Evolutionary conservation across 306 rosid species (phyloP).

Genomic region (Dicorynia guianensis): DNA sequence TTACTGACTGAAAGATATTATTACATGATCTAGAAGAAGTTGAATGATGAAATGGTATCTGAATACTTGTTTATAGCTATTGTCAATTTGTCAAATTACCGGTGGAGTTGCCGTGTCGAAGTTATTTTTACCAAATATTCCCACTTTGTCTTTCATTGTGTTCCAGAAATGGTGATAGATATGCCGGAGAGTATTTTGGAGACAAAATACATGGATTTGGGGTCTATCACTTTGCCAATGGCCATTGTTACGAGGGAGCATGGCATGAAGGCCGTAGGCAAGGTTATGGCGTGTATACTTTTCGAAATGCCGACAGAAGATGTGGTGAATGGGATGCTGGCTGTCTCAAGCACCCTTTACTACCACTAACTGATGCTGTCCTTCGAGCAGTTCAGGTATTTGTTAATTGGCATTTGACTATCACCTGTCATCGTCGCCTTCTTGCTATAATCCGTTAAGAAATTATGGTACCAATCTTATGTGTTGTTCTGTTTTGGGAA

Average conservation of each 20-base stretch:
- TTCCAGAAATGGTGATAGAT: conserved; percentile 85
- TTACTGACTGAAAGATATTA: conserved; percentile 27
- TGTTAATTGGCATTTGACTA: neutral
- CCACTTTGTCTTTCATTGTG: neutral
- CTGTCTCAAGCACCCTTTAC: conserved; percentile 63
- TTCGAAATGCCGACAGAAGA: conserved; percentile 62
- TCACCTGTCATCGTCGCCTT: neutral
- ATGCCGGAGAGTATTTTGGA: conserved; percentile 91
- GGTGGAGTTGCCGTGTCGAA: neutral
- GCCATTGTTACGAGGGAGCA: conserved; percentile 90
- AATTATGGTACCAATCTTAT: conserved; percentile 17
- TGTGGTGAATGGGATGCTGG: conserved; percentile 89
- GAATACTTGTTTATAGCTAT: conserved; percentile 10
- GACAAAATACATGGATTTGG: conserved; percentile 96
- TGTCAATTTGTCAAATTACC: conserved; percentile 26
- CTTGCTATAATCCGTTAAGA: neutral
- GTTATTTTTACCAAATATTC: neutral
- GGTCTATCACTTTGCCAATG: conserved; percentile 79
- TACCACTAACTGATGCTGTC: conserved; percentile 54
- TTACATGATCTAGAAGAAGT: conserved; percentile 13
- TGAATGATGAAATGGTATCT: neutral
- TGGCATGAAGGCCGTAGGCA: conserved; percentile 94
- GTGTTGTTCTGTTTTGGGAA: neutral
- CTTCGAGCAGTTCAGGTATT: conserved; percentile 77
- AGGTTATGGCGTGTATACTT: conserved; percentile 74